phyloP scores from a whole-genome alignment of 352 stramenopile species.

The Pythium phragmiticola region DNA sequence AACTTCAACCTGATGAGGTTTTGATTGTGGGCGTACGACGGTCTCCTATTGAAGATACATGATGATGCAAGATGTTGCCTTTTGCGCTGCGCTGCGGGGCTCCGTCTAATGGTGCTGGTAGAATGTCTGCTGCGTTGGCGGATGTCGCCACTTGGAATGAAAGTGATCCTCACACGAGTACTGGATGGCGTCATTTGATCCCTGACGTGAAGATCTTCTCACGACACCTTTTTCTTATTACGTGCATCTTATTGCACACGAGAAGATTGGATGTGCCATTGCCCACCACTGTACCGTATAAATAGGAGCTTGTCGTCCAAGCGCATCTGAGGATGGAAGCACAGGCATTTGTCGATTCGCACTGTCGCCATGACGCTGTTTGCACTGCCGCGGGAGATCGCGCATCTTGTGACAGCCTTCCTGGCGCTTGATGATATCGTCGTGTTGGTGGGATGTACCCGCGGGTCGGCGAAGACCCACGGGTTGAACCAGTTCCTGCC shows the following conservation, averaged over 20 bases:
- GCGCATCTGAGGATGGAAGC: constrained; percentile 1
- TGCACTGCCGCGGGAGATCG: constrained; percentile 18
- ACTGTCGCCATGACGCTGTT: constrained; percentile 6
- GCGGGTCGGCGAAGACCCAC: background rate
- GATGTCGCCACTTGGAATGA: too few species aligned
- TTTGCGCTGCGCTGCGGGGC: too few species aligned
- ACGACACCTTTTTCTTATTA: too few species aligned
- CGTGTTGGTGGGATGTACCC: constrained; percentile 5
- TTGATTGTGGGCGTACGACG: background rate
- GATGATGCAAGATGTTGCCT: too few species aligned
- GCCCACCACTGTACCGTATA: background rate
- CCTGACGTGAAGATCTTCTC: too few species aligned
- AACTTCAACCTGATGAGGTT: constrained; percentile 17
- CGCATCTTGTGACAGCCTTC: constrained; percentile 7
- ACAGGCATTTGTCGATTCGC: background rate
- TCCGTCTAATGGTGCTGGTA: too few species aligned
- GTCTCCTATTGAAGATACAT: too few species aligned
- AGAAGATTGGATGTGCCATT: too few species aligned
- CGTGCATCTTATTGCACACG: too few species aligned
- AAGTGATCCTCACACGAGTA: too few species aligned
- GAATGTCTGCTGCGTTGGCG: too few species aligned
- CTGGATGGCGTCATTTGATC: too few species aligned
- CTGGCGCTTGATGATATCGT: constrained; percentile 19
- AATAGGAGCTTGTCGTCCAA: background rate
- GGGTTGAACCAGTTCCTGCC: constrained; percentile 15